Base-by-base conservation (phyloP, 768 basidiomycete species). In the Phallus indusiatus region DNA sequence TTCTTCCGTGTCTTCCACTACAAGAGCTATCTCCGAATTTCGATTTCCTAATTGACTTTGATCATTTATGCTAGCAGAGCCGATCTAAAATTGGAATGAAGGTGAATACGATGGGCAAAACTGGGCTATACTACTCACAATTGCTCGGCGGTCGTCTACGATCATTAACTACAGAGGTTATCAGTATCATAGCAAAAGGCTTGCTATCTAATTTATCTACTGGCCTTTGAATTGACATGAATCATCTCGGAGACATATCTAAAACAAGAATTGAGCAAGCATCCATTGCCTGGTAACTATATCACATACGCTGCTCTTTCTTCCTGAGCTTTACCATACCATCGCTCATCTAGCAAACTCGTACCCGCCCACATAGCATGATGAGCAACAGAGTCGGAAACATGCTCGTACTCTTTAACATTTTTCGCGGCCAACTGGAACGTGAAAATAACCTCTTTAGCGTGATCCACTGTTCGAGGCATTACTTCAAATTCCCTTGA, bases 11-110 rank as follows among this genome's bases (percentile, higher is more conserved):
- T 99, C 95, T 71, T 98, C 94, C 33, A 96, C 86, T 18, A 97
- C 84, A 8, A 96, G 72, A 7, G 89, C 90, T 63, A 97, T 95
- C 73, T 98, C 96, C 1, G 92, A 95, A 71, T 95, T 93, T 35
- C 91, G 92, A 63, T 95, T 88, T 22, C 94, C 94, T 84, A 80
- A 86, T 71, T 91, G 90, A 56, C 84, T 86, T 14, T 91, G 84
- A 66, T 94, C 92, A 61, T 94, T 94, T 64, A 94, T 68, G 69
- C 97, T 98, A 16, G 95, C 94, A 47, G 90, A 93, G 35, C 95
- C 94, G 79, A 94, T 88, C 89, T 91, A 54, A 34, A n/a, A 20
- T 53, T 53, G 33, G 18, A 11, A 42, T 28, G 9, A 24, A 20
- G 16, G 14, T 36, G 54, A 55, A 28, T 14, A 35, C 47, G 55